A percentile compares a stretch with the other conserved stretches of the same genome.
phyloP scores from a whole-genome alignment of 2,329 filamentous ascomycete genomes.

The Fusarium marasasianum region DNA sequence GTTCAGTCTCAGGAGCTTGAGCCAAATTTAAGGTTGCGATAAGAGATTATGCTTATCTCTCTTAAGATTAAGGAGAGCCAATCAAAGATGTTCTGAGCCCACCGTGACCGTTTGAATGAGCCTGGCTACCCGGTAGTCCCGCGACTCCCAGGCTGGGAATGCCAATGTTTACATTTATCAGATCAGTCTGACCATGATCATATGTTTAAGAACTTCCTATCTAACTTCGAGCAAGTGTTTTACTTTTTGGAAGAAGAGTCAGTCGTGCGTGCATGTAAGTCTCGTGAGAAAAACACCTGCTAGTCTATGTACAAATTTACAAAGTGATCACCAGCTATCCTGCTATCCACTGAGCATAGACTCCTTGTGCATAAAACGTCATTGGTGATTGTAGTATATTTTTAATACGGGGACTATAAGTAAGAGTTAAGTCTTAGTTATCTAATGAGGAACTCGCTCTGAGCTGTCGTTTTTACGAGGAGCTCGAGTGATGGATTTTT shows the following conservation, averaged over 20 bases:
- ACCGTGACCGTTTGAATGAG: accelerated
- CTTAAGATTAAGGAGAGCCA: background rate
- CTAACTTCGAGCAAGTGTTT: background rate
- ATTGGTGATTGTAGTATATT: background rate
- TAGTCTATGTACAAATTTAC: no score
- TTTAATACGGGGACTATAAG: accelerated
- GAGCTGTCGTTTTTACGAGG: no score
- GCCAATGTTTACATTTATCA: background rate
- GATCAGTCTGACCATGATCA: background rate
- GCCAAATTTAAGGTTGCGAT: background rate
- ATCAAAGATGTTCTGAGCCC: background rate
- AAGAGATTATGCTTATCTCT: background rate
- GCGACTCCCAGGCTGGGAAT: background rate
- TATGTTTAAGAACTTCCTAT: background rate
- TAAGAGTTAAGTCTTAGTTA: no score
- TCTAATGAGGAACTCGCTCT: no score
- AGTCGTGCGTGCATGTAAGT: accelerated
- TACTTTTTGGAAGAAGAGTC: background rate
- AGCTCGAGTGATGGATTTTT: accelerated
- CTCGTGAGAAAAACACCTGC: no score
- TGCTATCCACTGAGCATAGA: no score
- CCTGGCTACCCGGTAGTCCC: background rate
- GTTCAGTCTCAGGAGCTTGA: background rate
- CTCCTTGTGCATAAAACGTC: no score
- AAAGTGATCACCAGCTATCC: no score